Evolutionary conservation across 1,284 basidiomycete species (phyloP), one percentile per base, ranked within the genome.

Genomic region (Sphagnurus paluster): DNA sequence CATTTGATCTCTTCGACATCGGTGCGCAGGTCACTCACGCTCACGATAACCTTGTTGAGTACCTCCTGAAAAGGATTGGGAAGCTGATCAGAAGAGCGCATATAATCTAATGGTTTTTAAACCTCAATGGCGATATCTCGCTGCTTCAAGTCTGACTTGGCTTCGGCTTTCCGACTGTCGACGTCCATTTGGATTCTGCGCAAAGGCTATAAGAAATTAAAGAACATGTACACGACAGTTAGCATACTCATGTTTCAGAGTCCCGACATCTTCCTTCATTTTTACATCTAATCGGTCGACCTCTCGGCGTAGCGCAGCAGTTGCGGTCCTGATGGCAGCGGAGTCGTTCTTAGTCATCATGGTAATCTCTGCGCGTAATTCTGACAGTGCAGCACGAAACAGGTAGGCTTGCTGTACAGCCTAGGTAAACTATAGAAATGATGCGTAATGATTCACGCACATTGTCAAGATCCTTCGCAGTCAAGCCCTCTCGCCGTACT

Each of bases 351-450:
- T 81, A 2, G 90, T 87, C 46, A 83, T 82, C 53, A 94, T 82
- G 7, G 87, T 84, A 32, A 93, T 80, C 60, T 98, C 96, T 4
- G 92, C 89, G 13, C 93, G 81, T 33, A 98, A 74, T 65, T 99
- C 94, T 0, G 91, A 90, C 20, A 99, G 67, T 0, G 96, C 97
- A 8, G 97, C 96, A 43, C 87, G 84, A 68, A 98, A 98, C 20
- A 98, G 76, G 65, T 99, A 99, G 9, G 93, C 93, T 82, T 96
- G 89, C 93, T 96, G 16, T n/a, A n/a, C n/a, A n/a, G n/a, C n/a
- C n/a, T n/a, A n/a, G n/a, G n/a, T n/a, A n/a, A n/a, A n/a, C n/a
- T n/a, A n/a, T n/a, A n/a, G n/a, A n/a, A n/a, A n/a, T 32, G 17
- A 40, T 17, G 9, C 17, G 38, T 28, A n/a, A 13, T 19, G 1